A percentile compares a stretch with the other conserved stretches of the same genome.
Conservation (phyloP, 768 basidiomycete species). For the Kwoniella dendrophila region DNA sequence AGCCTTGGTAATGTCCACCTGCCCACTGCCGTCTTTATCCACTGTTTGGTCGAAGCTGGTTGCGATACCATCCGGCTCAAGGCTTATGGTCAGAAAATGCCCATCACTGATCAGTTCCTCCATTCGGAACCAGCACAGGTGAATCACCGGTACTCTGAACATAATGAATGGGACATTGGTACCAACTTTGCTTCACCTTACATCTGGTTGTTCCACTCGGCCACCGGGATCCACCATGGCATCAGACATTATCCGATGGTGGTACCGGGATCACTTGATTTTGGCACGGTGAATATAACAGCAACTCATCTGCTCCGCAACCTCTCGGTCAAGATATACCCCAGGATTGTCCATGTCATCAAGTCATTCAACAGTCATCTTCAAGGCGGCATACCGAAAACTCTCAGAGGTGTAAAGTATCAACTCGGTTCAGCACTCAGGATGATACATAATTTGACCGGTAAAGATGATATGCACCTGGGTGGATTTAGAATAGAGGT, state of each 20-base stretch:
- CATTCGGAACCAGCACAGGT: conserved; percentile 26
- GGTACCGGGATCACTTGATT: conserved; percentile 35
- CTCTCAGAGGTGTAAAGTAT: conserved; percentile 25
- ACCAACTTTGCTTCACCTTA: neutral
- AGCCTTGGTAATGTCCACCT: conserved; percentile 16
- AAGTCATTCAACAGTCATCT: neutral
- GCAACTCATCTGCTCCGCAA: neutral
- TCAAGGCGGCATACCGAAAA: conserved; percentile 22
- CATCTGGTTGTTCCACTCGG: neutral
- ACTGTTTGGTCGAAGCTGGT: conserved; percentile 16
- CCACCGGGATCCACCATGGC: neutral
- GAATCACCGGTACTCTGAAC: neutral
- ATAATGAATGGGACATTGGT: neutral
- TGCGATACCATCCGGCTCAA: conserved; percentile 25
- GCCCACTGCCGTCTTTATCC: conserved; percentile 23
- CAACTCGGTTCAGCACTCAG: no score
- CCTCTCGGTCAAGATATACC: conserved; percentile 33
- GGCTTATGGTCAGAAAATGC: conserved; percentile 33
- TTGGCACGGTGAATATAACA: conserved; percentile 35
- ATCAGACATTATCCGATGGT: neutral
- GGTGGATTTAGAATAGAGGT: conserved; percentile 38
- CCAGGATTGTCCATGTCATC: conserved; percentile 25
- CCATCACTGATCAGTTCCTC: conserved; percentile 11
- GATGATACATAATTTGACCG: no score
- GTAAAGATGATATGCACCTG: no score